Percentiles rank a stretch among this genome's conserved stretches.
Evolutionary conservation across 805 yeast species (phyloP).

Genomic region (Kluyveromyces aestuarii): DNA sequence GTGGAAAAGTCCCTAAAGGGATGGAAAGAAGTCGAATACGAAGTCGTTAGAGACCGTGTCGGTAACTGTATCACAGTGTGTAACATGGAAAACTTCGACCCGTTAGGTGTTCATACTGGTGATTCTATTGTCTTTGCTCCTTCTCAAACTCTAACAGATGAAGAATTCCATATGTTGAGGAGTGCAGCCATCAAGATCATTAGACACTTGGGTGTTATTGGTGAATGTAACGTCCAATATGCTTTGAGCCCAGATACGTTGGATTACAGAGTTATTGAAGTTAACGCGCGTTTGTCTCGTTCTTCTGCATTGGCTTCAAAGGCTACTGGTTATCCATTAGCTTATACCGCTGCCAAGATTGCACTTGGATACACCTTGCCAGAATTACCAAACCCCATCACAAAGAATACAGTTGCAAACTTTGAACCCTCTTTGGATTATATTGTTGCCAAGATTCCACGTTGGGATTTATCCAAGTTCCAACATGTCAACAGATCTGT

Average conservation of each 20-base stretch:
- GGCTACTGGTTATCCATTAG: slow-evolving; percentile 98
- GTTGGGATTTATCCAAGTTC: slow-evolving; percentile 96
- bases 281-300: slow-evolving; percentile 92
- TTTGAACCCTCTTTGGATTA: slow-evolving; percentile 96
- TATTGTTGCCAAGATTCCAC: slow-evolving; percentile 93
- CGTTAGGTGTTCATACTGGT: slow-evolving; percentile 97
- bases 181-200: slow-evolving; percentile 95
- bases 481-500: slow-evolving; percentile 90
- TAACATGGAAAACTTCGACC: slow-evolving; percentile 98
- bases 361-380: slow-evolving; percentile 93
- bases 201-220: slow-evolving; percentile 96
- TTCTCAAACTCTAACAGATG: slow-evolving; percentile 93
- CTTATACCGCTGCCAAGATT: slow-evolving; percentile 96
- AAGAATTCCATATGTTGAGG: slow-evolving; percentile 96
- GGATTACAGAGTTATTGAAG: slow-evolving; percentile 95
- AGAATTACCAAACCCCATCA: slow-evolving; percentile 91
- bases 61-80: slow-evolving; percentile 98
- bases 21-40: slow-evolving; percentile 98
- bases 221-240: slow-evolving; percentile 97
- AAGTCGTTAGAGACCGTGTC: slow-evolving; percentile 93
- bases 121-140: slow-evolving; percentile 99
- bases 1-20: slow-evolving; percentile 97
- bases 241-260: slow-evolving; percentile 93
- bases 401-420: slow-evolving; percentile 91
- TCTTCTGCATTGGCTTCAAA: slow-evolving; percentile 97